Base-by-base conservation (phyloP, 2,329 filamentous ascomycete genomes). In the Helotiales sp. region DNA sequence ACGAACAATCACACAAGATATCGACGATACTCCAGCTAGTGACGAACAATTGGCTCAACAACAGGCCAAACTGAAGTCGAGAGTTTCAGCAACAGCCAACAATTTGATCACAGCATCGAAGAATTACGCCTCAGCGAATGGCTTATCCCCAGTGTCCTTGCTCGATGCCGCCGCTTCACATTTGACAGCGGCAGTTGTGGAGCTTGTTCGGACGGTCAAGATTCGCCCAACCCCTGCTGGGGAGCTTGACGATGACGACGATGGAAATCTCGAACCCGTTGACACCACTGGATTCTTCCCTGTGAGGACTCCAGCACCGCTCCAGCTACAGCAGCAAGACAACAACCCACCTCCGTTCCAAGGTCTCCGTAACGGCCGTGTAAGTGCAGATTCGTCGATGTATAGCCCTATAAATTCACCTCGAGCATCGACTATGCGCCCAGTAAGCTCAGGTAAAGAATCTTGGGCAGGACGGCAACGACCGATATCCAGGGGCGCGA, bases 81-180 rank as follows among this genome's bases (percentile, higher is more conserved):
- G 88, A 58, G 89, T 98, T 2, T 96, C 92, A n/a, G 88, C 89
- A 2, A 96, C 93, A 1, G 93, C 95, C 49, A 98, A 98, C 78
- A 95, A 93, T 69, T 80, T 99, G 57, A 97, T 98, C 68, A 98
- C 93, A 2, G 91, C 93, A 1, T 89, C 91, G 31, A 96, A 96
- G 77, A 96, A 96, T 70, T 96, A 95, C 72, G 88, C 90, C 31
- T 82, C 85, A 10, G 87, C 91, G 0, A 86, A 85, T 19, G 95
- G 95, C 29, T 83, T 99, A 30, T 93, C 91, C 1, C 95, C 95
- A 0, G 88, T 99, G n/a, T 96, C 91, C 5, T 77, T 99, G 2
- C 79, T 99, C 22, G 95, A 99, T 72, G 95, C 93, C 3, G 93
- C 95, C 2, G 92, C 93, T 7, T 95, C 91, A 24, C 92, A 99